Evolutionary conservation across 306 rosid genomes (phyloP).

Genomic region (Cicer pinnatifidum): DNA sequence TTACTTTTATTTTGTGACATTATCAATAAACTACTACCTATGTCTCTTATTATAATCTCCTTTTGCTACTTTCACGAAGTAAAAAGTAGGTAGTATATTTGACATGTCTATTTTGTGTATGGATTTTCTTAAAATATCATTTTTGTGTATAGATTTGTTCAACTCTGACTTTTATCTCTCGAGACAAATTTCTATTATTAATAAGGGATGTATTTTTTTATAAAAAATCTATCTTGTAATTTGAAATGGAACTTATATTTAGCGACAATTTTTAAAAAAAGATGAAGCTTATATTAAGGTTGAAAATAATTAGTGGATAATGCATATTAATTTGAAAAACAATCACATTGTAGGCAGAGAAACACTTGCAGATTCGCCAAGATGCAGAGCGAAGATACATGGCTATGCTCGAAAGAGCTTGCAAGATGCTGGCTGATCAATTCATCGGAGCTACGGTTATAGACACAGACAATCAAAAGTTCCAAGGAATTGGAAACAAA

Average conservation of each 20-base stretch:
- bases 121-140: background rate
- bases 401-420: constrained; percentile 97
- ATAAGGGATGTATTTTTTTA: too few species aligned
- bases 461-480: constrained; percentile 69
- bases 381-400: constrained; percentile 88
- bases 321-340: constrained; percentile 39
- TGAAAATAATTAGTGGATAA: constrained; percentile 19
- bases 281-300: background rate
- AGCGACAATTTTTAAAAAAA: background rate
- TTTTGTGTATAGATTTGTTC: background rate
- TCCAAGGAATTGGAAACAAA: constrained; percentile 65
- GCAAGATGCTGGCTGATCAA: constrained; percentile 97
- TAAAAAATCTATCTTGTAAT: background rate
- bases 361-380: constrained; percentile 94
- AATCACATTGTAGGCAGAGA: constrained; percentile 76
- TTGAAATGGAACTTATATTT: background rate
- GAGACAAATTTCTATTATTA: background rate
- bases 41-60: background rate
- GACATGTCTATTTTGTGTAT: background rate
- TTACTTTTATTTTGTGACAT: background rate
- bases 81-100: background rate
- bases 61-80: background rate
- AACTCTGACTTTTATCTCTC: background rate
- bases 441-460: constrained; percentile 72
- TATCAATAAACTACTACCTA: background rate